Evolutionary conservation across 345 rosid species (phyloP).

Genomic region (Pseudoturritis turrita): DNA sequence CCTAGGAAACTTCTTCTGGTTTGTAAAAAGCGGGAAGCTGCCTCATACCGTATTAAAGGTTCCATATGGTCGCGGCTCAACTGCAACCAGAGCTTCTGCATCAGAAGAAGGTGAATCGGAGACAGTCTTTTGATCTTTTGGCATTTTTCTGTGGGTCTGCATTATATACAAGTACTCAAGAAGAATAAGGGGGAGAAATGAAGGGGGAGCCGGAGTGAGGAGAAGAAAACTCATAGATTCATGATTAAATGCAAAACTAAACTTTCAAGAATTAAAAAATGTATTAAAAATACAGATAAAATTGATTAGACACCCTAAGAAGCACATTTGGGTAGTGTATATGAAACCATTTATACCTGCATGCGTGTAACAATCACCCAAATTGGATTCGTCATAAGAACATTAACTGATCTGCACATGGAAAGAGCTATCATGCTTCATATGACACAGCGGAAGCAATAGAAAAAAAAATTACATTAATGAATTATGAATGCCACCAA

Average conservation of each 20-base stretch:
- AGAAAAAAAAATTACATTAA: neutral
- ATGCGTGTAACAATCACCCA: conserved; percentile 97
- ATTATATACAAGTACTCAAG: conserved; percentile 3
- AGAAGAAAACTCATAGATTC: neutral
- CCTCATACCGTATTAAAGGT: conserved; percentile 62
- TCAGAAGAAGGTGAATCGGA: conserved; percentile 37
- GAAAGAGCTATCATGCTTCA: conserved; percentile 21
- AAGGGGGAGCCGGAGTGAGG: neutral
- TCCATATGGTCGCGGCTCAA: conserved; percentile 65
- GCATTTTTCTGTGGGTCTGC: conserved; percentile 76
- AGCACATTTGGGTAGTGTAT: neutral
- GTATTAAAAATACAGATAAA: neutral
- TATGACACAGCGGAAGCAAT: neutral
- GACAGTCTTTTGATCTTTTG: conserved; percentile 33
- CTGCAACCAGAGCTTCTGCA: conserved; percentile 36
- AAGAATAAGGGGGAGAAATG: neutral
- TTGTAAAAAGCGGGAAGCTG: neutral
- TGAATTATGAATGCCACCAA: neutral
- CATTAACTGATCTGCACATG: conserved; percentile 72
- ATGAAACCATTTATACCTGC: conserved; percentile 61
- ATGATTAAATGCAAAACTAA: neutral
- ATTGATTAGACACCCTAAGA: neutral
- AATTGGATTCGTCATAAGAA: conserved; percentile 87
- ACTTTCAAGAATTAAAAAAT: neutral
- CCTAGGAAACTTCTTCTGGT: neutral